Evolutionary conservation across 306 rosid species (phyloP).

Genomic region (Vigna reflexopilosa): DNA sequence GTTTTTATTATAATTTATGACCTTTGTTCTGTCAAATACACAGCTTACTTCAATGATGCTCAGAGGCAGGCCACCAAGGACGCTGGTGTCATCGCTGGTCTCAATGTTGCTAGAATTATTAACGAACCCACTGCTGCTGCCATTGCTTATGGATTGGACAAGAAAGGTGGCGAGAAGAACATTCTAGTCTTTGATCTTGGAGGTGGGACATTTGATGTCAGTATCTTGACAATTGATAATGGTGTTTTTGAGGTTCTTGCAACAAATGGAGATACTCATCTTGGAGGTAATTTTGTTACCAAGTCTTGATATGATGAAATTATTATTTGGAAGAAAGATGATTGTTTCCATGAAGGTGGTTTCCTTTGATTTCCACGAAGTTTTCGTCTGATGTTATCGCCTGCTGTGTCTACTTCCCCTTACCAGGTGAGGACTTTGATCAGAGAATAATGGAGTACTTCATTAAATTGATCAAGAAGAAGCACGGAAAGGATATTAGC

Average conservation of each 20-base stretch:
- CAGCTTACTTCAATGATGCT: conserved; percentile 99
- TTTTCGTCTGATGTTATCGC: not conserved
- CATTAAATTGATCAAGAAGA: conserved; percentile 96
- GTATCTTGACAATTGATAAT: conserved; percentile 96
- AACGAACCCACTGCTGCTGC: conserved; percentile 99
- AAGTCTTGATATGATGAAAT: not conserved
- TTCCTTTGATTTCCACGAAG: not conserved
- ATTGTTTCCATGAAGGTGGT: not conserved
- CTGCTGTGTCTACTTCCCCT: not conserved
- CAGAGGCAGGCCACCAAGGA: conserved; percentile 99
- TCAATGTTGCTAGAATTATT: conserved; percentile 96
- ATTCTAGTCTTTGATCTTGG: conserved; percentile 98
- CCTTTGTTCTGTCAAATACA: conserved; percentile 16
- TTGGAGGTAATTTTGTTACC: conserved; percentile 68
- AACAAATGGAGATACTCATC: conserved; percentile 97
- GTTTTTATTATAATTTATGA: not conserved
- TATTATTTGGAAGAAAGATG: not conserved
- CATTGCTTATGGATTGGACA: conserved; percentile 95
- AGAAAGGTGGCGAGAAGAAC: conserved; percentile 99
- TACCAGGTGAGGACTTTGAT: conserved; percentile 94
- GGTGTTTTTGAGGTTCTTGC: conserved; percentile 98
- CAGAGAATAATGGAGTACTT: conserved; percentile 94
- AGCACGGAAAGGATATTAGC: conserved; percentile 94
- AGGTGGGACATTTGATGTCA: conserved; percentile 99
- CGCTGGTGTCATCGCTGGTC: conserved; percentile 92